phyloP scores from a whole-genome alignment of 805 yeast species.

The Saturnispora sekii region DNA sequence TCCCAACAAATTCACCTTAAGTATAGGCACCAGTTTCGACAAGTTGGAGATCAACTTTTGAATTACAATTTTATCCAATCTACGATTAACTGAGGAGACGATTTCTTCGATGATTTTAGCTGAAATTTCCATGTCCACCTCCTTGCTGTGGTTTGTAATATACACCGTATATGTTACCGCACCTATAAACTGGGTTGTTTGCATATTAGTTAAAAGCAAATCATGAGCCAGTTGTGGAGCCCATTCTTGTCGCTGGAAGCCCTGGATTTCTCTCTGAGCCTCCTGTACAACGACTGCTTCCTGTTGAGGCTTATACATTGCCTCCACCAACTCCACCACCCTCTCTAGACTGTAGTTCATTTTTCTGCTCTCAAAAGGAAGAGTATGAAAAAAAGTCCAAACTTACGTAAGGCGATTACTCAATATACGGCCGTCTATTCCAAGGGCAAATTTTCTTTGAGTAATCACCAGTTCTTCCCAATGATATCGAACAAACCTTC shows the following conservation, averaged over 20 bases:
- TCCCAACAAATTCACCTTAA: neutral
- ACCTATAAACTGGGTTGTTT: constrained; percentile 63
- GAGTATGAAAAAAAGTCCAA: too few relatives aligned
- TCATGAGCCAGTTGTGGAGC: constrained; percentile 51
- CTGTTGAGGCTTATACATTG: constrained; percentile 32
- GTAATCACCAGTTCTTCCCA: neutral
- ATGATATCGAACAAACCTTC: constrained; percentile 29
- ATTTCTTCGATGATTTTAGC: constrained; percentile 4
- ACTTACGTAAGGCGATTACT: neutral
- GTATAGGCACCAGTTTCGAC: constrained; percentile 3
- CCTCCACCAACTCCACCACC: constrained; percentile 26
- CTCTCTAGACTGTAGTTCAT: constrained; percentile 2
- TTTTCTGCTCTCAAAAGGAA: too few relatives aligned
- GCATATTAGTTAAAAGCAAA: constrained; percentile 33
- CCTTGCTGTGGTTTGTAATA: constrained; percentile 8
- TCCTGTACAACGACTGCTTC: constrained; percentile 30
- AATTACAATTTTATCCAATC: constrained; percentile 6
- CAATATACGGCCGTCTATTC: neutral
- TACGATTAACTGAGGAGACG: constrained; percentile 1
- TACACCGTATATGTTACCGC: constrained; percentile 67
- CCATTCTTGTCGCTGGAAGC: constrained; percentile 42
- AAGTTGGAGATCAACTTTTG: constrained; percentile 12
- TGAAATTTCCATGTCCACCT: neutral
- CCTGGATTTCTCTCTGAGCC: constrained; percentile 49
- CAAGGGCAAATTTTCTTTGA: neutral